Conservation (phyloP, 768 basidiomycete genomes). For the Crepidotus variabilis region DNA sequence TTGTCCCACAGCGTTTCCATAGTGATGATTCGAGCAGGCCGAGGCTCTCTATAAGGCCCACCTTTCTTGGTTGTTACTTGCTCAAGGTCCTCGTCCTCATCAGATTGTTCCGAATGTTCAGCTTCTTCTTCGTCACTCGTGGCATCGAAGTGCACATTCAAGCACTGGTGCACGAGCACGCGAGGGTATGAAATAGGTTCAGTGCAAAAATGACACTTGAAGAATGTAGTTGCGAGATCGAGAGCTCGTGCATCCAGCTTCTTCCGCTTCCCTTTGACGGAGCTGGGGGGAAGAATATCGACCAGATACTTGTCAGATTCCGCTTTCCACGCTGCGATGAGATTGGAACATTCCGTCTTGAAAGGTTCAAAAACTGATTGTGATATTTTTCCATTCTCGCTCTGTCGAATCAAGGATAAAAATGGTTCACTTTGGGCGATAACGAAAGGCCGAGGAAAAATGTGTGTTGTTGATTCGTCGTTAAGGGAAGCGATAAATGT, state of each 20-base stretch:
- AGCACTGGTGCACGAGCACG: constrained; percentile 25
- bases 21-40: not conserved
- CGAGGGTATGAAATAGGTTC: constrained; percentile 29
- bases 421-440: constrained; percentile 18
- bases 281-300: constrained; percentile 12
- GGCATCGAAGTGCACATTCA: not conserved
- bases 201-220: constrained; percentile 26
- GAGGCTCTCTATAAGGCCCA: not conserved
- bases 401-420: constrained; percentile 16
- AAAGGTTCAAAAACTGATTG: constrained; percentile 8
- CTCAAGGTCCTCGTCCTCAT: constrained; percentile 1
- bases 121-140: not conserved
- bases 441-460: constrained; percentile 13
- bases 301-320: constrained; percentile 16
- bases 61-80: not conserved
- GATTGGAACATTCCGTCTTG: constrained; percentile 2
- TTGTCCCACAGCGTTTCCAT: not conserved
- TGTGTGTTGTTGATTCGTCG: not conserved
- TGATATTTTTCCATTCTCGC: not conserved
- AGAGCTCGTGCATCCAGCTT: not conserved
- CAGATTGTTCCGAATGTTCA: constrained; percentile 7
- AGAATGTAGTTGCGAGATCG: constrained; percentile 27
- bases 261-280: not conserved
- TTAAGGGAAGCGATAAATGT: not conserved
- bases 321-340: constrained; percentile 18